Evolutionary conservation across 2,329 filamentous ascomycete species (phyloP).

Genomic region (Calonectria crousiana): DNA sequence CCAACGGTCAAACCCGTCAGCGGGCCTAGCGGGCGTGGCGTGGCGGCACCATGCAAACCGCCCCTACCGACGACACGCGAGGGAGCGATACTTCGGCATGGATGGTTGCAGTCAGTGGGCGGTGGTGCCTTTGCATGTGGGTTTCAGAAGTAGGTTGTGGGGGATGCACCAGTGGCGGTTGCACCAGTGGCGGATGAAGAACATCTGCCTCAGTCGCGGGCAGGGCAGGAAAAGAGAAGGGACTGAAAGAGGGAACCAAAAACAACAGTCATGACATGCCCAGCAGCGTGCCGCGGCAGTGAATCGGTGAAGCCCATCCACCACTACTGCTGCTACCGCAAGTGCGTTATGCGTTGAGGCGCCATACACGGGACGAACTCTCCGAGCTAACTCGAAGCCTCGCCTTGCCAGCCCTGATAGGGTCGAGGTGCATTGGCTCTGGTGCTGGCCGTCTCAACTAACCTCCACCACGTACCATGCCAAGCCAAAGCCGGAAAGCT

Average conservation of each 20-base stretch:
- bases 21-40: constrained; percentile 13
- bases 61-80: neutral
- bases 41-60: constrained; percentile 9
- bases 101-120: neutral
- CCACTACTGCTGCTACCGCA: neutral
- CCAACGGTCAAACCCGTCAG: constrained; percentile 16
- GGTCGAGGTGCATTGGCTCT: neutral
- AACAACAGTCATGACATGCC: neutral
- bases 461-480: neutral
- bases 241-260: neutral
- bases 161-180: neutral
- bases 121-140: neutral
- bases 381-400: neutral
- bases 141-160: neutral
- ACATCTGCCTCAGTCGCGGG: neutral
- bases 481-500: constrained; percentile 4
- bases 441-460: constrained; percentile 5
- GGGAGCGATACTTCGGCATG: neutral
- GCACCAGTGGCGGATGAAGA: neutral
- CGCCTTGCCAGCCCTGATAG: constrained; percentile 3
- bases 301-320: constrained; percentile 3
- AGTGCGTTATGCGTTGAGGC: neutral
- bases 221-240: neutral
- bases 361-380: constrained; percentile 9
- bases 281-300: neutral